phyloP scores from a whole-genome alignment of 2,329 filamentous ascomycete species.

The Teratosphaeria pseudoeucalypti region DNA sequence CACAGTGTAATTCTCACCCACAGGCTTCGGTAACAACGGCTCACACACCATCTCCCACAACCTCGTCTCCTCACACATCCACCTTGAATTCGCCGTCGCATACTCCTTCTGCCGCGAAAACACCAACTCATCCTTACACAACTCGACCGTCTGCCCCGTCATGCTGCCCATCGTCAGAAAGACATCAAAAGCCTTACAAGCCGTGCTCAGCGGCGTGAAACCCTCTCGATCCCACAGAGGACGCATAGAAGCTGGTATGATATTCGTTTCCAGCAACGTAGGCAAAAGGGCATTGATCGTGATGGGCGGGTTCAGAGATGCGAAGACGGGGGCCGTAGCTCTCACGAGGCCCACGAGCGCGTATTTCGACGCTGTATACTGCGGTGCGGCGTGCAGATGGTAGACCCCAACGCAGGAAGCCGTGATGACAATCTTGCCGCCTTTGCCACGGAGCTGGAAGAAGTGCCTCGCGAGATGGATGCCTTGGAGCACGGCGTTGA shows the following conservation, averaged over 20 bases:
- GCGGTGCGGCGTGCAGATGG: conserved; percentile 9
- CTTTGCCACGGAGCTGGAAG: conserved; percentile 27
- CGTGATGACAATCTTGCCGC: conserved; percentile 32
- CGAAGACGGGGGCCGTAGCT: conserved; percentile 18
- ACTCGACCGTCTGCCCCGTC: conserved; percentile 33
- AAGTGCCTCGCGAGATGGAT: conserved; percentile 35
- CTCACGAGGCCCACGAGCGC: conserved; percentile 24
- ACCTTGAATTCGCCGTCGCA: conserved; percentile 31
- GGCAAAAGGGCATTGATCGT: conserved; percentile 29
- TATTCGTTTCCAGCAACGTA: conserved; percentile 25
- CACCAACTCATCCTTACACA: conserved; percentile 31
- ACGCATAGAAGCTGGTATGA: conserved; percentile 20
- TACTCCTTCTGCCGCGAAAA: conserved; percentile 31
- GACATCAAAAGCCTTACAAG: conserved; percentile 25
- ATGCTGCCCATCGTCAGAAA: conserved; percentile 24
- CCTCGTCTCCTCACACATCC: conserved; percentile 24
- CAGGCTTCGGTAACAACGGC: background rate
- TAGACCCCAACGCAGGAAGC: conserved; percentile 11
- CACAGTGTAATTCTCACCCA: background rate
- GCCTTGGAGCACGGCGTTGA: conserved; percentile 32
- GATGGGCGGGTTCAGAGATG: conserved; percentile 20
- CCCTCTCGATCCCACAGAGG: conserved; percentile 23
- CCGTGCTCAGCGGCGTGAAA: conserved; percentile 28
- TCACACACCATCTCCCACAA: conserved; percentile 7
- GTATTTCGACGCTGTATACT: conserved; percentile 16